Evolutionary conservation across 495 filamentous ascomycete species (phyloP).

Genomic region (Penicillium goetzii): DNA sequence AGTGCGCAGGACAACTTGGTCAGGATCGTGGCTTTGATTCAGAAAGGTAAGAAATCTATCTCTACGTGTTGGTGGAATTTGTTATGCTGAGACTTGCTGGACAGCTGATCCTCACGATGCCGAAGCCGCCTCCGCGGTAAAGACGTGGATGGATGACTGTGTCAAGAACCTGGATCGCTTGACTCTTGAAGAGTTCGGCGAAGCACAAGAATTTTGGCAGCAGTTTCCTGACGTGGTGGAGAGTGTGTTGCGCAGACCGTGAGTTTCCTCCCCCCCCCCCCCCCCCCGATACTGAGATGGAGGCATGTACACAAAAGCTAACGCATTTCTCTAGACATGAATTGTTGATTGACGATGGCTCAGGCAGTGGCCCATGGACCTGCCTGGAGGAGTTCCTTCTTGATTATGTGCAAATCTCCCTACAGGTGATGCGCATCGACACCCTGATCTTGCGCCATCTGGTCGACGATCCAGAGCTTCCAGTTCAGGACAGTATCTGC

Average conservation of each 20-base stretch:
- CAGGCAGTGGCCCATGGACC: conserved; percentile 23
- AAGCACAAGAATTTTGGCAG: conserved; percentile 58
- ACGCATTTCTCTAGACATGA: conserved; percentile 28
- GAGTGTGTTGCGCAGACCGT: conserved; percentile 49
- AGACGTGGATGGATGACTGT: conserved; percentile 42
- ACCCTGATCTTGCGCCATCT: conserved; percentile 29
- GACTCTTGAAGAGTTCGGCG: conserved; percentile 30
- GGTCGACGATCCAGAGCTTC: conserved; percentile 32
- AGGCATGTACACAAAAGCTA: neutral
- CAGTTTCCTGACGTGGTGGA: conserved; percentile 51
- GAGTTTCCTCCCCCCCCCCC: conserved; percentile 17
- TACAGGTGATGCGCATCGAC: conserved; percentile 45
- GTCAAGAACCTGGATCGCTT: conserved; percentile 36
- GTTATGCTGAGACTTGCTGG: conserved; percentile 15
- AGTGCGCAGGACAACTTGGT: conserved; percentile 44
- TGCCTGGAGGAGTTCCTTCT: conserved; percentile 45
- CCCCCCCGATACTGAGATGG: neutral
- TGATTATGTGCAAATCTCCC: conserved; percentile 37
- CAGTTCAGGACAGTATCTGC: conserved; percentile 31
- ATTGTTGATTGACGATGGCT: conserved; percentile 34
- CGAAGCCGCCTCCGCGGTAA: conserved; percentile 31
- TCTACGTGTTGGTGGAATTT: neutral
- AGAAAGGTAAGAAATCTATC: conserved; percentile 44
- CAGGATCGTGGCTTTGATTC: conserved; percentile 41
- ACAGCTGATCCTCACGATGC: conserved; percentile 38